These are phyloP conservation scores for Brachypodium distachyon DNA, from an alignment of 202 grass and related monocot species.

Conservation along the genomic window DNA sequence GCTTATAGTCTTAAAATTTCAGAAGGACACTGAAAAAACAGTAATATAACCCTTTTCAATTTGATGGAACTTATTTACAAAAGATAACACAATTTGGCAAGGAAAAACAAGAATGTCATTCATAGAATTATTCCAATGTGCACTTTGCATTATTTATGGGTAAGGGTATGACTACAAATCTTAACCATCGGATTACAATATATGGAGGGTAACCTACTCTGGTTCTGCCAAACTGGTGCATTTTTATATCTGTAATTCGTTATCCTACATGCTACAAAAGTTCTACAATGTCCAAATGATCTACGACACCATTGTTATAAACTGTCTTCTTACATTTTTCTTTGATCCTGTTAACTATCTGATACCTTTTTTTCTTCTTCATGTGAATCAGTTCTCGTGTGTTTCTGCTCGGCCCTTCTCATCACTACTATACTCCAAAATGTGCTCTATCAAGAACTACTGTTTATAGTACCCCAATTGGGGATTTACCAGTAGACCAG, in stretches of 20 bases:
- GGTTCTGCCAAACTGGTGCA: neutral
- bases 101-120: neutral
- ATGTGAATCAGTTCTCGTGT: slow-evolving; percentile 68
- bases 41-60: neutral
- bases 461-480: slow-evolving; percentile 80
- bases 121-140: neutral
- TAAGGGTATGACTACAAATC: neutral
- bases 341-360: neutral
- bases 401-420: slow-evolving; percentile 96
- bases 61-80: neutral
- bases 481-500: slow-evolving; percentile 78
- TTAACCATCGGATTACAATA: neutral
- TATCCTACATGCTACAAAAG: neutral
- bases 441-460: slow-evolving; percentile 75
- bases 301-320: neutral
- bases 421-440: slow-evolving; percentile 94
- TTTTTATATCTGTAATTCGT: neutral
- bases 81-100: neutral
- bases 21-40: neutral
- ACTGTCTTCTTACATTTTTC: neutral
- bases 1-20: neutral
- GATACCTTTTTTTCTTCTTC: neutral
- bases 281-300: neutral
- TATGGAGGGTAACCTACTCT: neutral
- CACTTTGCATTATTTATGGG: neutral